phyloP scores from a whole-genome alignment of 208 protist species.

The Porcisia hertigi region DNA sequence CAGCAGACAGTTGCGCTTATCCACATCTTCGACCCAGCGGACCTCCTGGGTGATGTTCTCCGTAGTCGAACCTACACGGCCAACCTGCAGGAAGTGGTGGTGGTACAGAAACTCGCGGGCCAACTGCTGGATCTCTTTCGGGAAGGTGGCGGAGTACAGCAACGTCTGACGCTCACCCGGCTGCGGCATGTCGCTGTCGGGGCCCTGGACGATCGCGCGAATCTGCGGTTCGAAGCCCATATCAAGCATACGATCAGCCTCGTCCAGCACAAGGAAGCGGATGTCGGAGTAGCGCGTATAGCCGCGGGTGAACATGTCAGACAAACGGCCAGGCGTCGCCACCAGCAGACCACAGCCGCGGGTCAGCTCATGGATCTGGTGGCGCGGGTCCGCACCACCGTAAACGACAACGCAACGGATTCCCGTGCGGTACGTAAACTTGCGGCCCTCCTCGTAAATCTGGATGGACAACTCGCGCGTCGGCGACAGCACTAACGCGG shows the following conservation, averaged over 20 bases:
- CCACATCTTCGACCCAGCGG: constrained; percentile 85
- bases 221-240: constrained; percentile 99
- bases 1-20: constrained; percentile 83
- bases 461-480: constrained; percentile 98
- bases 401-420: constrained; percentile 97
- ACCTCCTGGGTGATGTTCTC: constrained; percentile 97
- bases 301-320: constrained; percentile 85
- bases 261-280: constrained; percentile 97
- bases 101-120: constrained; percentile 96
- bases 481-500: constrained; percentile 95
- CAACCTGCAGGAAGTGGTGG: constrained; percentile 98
- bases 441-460: constrained; percentile 97
- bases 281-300: constrained; percentile 89
- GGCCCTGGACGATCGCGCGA: constrained; percentile 96
- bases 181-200: constrained; percentile 94
- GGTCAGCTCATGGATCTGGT: constrained; percentile 97
- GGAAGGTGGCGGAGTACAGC: constrained; percentile 99
- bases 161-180: constrained; percentile 98
- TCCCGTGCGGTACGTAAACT: constrained; percentile 96
- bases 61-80: constrained; percentile 97
- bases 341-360: constrained; percentile 95
- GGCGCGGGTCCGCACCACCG: constrained; percentile 95
- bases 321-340: constrained; percentile 91
- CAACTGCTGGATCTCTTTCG: constrained; percentile 98
- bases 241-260: constrained; percentile 99